These are phyloP conservation scores for Lepidium didymum DNA, from an alignment of 345 rosid genomes.

Conservation along the genomic window DNA sequence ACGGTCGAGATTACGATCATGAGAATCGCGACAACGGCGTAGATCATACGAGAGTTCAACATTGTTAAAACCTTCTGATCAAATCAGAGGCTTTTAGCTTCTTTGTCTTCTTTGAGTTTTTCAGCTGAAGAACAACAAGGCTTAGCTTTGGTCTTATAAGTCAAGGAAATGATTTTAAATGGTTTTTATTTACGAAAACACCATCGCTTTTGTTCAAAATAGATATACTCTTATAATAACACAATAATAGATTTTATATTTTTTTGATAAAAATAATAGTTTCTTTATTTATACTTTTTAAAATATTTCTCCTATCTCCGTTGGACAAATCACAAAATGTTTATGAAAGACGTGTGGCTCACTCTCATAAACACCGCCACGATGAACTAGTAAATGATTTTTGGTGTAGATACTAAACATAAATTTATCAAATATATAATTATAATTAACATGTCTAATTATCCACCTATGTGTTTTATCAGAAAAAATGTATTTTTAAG, in stretches of 20 bases:
- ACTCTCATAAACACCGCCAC: not conserved
- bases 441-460: not conserved
- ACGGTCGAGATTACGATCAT: constrained; percentile 15
- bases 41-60: constrained; percentile 14
- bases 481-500: too few species aligned
- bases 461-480: too few species aligned
- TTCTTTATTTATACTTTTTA: too few species aligned
- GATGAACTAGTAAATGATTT: not conserved
- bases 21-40: not conserved
- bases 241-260: too few species aligned
- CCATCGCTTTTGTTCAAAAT: not conserved
- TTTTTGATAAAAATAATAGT: too few species aligned
- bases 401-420: not conserved
- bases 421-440: not conserved
- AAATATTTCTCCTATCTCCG: not conserved
- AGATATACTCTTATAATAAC: not conserved
- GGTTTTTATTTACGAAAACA: not conserved
- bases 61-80: not conserved
- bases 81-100: not conserved
- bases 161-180: not conserved
- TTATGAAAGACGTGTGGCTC: not conserved
- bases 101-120: not conserved
- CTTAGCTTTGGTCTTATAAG: not conserved
- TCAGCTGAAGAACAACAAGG: not conserved
- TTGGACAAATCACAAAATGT: not conserved